Conservation (phyloP, 208 protist genomes). For the Leishmania aethiopica region DNA sequence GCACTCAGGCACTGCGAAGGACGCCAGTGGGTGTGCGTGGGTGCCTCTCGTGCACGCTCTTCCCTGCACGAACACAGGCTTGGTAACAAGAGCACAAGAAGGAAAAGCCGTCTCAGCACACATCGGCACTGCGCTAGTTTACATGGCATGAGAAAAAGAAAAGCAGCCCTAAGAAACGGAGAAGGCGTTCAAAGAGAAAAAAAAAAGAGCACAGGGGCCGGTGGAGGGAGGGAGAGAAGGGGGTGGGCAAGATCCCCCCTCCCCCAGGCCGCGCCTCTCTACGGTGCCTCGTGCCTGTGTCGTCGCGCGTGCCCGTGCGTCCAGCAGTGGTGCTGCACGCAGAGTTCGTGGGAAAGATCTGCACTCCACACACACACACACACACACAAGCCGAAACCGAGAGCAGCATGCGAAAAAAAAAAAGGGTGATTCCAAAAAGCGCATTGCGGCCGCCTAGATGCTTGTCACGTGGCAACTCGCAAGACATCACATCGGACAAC, state of each 20-base stretch:
- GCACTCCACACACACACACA: neutral
- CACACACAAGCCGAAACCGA: too few species aligned
- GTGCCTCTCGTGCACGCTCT: neutral
- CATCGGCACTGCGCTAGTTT: neutral
- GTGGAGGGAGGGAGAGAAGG: neutral
- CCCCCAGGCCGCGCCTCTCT: neutral
- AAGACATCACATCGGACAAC: neutral
- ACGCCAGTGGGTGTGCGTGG: neutral
- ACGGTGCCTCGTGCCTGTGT: neutral
- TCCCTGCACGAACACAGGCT: neutral
- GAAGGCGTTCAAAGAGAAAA: neutral
- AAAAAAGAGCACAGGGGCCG: neutral
- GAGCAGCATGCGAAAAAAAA: too few species aligned
- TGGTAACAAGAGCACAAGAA: neutral
- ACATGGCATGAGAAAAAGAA: neutral
- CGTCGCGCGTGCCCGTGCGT: neutral
- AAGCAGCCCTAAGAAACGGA: neutral
- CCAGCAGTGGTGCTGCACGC: too few species aligned
- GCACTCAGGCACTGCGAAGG: neutral
- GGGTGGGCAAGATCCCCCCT: neutral
- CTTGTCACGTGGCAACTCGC: neutral
- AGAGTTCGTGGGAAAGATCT: neutral
- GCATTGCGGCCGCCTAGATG: neutral
- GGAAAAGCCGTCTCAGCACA: neutral
- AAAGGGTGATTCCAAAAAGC: neutral